phyloP scores from a whole-genome alignment of 257 asterid genomes.

The Fraxinus americana region DNA sequence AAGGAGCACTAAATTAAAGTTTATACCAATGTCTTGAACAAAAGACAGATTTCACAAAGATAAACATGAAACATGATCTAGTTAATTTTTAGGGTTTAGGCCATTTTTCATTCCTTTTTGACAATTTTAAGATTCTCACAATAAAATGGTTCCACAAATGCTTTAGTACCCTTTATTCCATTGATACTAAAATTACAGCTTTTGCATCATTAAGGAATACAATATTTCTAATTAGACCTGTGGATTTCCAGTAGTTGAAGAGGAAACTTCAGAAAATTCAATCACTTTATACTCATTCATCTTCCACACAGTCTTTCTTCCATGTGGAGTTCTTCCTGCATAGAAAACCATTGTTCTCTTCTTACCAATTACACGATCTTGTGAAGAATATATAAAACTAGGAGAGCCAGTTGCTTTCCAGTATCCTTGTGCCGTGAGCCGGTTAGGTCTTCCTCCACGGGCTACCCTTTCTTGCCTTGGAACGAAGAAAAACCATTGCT shows the following conservation, averaged over 20 bases:
- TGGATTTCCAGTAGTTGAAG: slow-evolving; percentile 23
- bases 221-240: slow-evolving; percentile 28
- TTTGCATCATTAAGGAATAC: not conserved
- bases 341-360: slow-evolving; percentile 61
- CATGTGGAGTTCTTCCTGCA: slow-evolving; percentile 49
- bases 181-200: too few relatives aligned
- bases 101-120: not conserved
- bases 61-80: not conserved
- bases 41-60: not conserved
- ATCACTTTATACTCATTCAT: slow-evolving; percentile 51
- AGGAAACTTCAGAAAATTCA: slow-evolving; percentile 20
- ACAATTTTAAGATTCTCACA: not conserved
- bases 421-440: slow-evolving; percentile 49
- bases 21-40: too few relatives aligned
- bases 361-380: slow-evolving; percentile 35
- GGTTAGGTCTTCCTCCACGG: slow-evolving; percentile 50
- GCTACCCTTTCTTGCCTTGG: slow-evolving; percentile 54
- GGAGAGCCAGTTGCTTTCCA: too few relatives aligned
- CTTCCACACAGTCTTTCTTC: slow-evolving; percentile 51
- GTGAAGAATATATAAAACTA: slow-evolving; percentile 46
- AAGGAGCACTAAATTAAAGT: too few relatives aligned
- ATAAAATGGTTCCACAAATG: too few relatives aligned
- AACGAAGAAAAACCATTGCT: slow-evolving; percentile 61
- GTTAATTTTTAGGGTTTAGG: not conserved
- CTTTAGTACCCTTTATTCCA: not conserved